Evolutionary conservation across 2,329 filamentous ascomycete genomes (phyloP).

Genomic region (Botryotinia calthae): DNA sequence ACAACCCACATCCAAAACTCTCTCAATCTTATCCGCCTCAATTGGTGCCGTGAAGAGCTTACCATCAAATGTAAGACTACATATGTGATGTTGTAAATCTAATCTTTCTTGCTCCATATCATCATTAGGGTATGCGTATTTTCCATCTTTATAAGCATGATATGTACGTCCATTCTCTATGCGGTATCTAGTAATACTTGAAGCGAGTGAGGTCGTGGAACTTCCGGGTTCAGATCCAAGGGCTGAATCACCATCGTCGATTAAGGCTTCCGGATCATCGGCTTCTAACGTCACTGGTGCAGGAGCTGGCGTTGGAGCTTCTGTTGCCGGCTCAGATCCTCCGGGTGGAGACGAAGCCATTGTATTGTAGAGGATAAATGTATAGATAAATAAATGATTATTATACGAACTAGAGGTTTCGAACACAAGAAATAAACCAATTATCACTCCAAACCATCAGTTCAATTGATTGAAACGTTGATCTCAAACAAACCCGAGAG

Average conservation of each 20-base stretch:
- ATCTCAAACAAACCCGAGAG: not conserved
- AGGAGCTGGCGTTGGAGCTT: not conserved
- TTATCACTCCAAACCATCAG: not conserved
- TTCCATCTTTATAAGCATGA: constrained; percentile 36
- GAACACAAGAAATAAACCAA: not conserved
- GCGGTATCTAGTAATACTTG: constrained; percentile 41
- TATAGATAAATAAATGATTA: not conserved
- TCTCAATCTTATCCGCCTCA: not conserved
- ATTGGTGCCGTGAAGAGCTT: constrained; percentile 3
- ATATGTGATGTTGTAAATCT: constrained; percentile 30
- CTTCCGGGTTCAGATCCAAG: constrained; percentile 11
- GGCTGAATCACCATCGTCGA: constrained; percentile 7
- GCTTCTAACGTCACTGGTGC: constrained; percentile 12
- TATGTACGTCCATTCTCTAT: constrained; percentile 44
- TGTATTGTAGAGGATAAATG: not conserved
- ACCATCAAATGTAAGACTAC: constrained; percentile 3
- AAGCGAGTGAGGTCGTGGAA: constrained; percentile 28
- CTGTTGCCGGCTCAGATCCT: not conserved
- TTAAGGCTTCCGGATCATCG: not conserved
- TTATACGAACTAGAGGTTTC: not conserved
- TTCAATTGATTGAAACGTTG: not conserved
- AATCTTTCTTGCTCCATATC: constrained; percentile 55
- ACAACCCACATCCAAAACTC: constrained; percentile 16
- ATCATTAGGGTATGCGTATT: constrained; percentile 51
- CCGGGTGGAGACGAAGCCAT: not conserved